Conservation (phyloP, 441 rosid genomes). For the Lepidium campestre region DNA sequence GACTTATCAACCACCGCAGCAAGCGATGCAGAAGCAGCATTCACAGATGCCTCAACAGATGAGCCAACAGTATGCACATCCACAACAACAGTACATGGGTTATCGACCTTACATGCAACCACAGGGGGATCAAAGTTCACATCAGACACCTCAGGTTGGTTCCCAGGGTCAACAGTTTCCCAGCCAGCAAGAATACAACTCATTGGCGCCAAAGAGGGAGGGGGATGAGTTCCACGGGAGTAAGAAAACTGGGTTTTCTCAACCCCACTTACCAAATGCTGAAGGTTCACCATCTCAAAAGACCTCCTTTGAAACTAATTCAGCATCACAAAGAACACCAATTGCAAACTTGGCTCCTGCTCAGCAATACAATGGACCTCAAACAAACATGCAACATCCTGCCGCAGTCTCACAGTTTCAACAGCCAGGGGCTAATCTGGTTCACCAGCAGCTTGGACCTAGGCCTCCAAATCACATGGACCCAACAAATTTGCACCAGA, state of each 20-base stretch:
- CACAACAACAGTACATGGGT: conserved; percentile 51
- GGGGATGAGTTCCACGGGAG: conserved; percentile 54
- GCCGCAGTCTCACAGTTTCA: conserved; percentile 41
- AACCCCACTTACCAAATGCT: conserved; percentile 50
- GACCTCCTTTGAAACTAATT: conserved; percentile 39
- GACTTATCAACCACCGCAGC: conserved; percentile 28
- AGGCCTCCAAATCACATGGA: conserved; percentile 54
- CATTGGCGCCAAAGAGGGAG: conserved; percentile 42
- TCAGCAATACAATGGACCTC: conserved; percentile 55
- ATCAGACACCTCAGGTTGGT: conserved; percentile 44
- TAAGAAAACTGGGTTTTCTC: conserved; percentile 53
- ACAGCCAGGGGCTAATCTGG: conserved; percentile 46
- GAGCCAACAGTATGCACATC: conserved; percentile 47
- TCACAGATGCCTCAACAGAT: conserved; percentile 41
- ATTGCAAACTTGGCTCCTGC: conserved; percentile 43
- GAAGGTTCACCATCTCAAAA: conserved; percentile 51
- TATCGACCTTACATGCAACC: conserved; percentile 45
- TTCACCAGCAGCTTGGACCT: conserved; percentile 53
- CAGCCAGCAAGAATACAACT: conserved; percentile 46
- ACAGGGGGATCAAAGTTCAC: conserved; percentile 46
- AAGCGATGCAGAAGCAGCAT: conserved; percentile 24
- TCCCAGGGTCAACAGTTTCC: conserved; percentile 44
- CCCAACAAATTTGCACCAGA: conserved; percentile 45
- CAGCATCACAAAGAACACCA: conserved; percentile 33
- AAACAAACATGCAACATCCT: conserved; percentile 44